Conservation (phyloP, 805 yeast genomes). For the Danielia oregonensis region DNA sequence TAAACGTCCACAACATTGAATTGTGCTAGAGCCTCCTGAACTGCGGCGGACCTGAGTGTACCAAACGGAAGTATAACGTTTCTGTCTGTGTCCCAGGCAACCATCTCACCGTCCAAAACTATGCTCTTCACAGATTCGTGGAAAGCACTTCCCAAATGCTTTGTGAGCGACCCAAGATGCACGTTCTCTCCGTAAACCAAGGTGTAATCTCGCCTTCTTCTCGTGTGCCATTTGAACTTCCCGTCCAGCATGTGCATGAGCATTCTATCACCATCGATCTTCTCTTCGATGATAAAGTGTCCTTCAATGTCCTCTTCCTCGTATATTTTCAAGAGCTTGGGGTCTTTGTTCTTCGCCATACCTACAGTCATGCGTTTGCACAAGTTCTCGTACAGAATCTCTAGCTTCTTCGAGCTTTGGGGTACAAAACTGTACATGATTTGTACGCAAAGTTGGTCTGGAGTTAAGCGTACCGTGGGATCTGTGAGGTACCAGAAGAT, state of each 20-base stretch:
- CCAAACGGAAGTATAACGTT: conserved; percentile 72
- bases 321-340: conserved; percentile 16
- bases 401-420: conserved; percentile 62
- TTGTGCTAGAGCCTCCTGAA: conserved; percentile 45
- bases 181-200: conserved; percentile 57
- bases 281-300: conserved; percentile 75
- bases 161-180: conserved; percentile 52
- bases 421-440: conserved; percentile 66
- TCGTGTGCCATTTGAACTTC: conserved; percentile 50
- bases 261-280: conserved; percentile 90
- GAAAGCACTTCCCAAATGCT: conserved; percentile 42
- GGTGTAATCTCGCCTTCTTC: conserved; percentile 73
- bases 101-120: conserved; percentile 89
- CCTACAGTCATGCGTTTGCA: conserved; percentile 41
- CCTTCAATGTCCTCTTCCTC: conserved; percentile 12
- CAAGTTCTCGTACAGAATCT: conserved; percentile 46
- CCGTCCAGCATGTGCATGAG: conserved; percentile 57
- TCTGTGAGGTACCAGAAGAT: conserved; percentile 57
- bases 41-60: conserved; percentile 66
- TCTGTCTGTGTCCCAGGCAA: conserved; percentile 69
- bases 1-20: conserved; percentile 20
- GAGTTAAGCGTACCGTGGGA: conserved; percentile 41
- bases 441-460: conserved; percentile 37
- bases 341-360: conserved; percentile 19
- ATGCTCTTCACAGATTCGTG: conserved; percentile 33